Evolutionary conservation across 345 rosid species (phyloP).

Genomic region (Odontarrhena argentea): DNA sequence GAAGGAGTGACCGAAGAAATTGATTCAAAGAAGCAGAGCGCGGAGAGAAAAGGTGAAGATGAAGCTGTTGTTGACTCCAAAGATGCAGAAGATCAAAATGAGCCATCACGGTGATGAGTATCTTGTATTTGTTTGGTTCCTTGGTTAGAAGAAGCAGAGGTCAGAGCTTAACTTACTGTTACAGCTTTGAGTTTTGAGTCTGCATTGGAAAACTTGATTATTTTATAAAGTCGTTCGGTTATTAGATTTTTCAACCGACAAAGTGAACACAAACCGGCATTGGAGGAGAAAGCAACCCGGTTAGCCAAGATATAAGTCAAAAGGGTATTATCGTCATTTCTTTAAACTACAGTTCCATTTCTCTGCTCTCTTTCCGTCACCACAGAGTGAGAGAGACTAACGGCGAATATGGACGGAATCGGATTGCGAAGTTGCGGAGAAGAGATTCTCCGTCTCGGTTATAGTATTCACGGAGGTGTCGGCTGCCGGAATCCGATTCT

Average conservation of each 20-base stretch:
- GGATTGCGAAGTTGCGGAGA: constrained; percentile 34
- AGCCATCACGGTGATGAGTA: neutral
- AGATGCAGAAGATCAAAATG: neutral
- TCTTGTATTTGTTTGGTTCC: neutral
- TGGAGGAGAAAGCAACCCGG: neutral
- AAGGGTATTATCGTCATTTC: constrained; percentile 13
- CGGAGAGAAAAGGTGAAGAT: neutral
- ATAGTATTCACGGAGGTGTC: neutral
- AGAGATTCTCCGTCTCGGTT: constrained; percentile 21
- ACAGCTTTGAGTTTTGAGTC: neutral
- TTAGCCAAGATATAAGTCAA: constrained; percentile 2
- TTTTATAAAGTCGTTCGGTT: neutral
- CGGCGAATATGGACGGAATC: constrained; percentile 39
- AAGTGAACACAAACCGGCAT: constrained; percentile 5
- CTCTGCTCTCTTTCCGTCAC: neutral
- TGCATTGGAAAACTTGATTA: neutral
- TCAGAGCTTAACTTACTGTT: neutral
- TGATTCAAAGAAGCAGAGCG: neutral
- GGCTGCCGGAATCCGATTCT: neutral
- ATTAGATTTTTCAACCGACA: neutral
- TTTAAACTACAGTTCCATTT: neutral
- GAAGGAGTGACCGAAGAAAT: neutral
- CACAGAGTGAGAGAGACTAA: constrained; percentile 10
- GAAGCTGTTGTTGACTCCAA: neutral
- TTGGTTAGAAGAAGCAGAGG: neutral